Percentiles rank a stretch among this genome's conserved stretches.
phyloP scores from a whole-genome alignment of 805 yeast genomes.

The Cyberlindnera petersonii region DNA sequence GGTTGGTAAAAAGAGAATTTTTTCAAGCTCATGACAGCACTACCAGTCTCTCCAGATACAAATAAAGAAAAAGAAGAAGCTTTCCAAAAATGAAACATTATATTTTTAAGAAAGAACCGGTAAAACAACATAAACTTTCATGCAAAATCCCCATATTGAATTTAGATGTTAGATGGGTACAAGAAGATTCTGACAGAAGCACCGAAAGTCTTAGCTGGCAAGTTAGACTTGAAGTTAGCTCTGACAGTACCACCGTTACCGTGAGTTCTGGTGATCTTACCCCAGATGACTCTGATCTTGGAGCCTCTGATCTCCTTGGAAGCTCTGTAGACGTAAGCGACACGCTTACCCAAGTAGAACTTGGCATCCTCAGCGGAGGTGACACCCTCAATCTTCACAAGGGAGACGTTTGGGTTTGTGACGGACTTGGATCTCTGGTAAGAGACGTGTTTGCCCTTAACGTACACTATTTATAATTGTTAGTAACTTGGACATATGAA shows the following conservation, averaged over 20 bases:
- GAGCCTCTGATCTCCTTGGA: conserved; percentile 97
- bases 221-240: conserved; percentile 98
- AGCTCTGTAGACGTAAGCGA: conserved; percentile 99
- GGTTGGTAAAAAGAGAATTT: too few relatives aligned
- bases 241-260: conserved; percentile 98
- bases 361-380: conserved; percentile 87
- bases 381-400: conserved; percentile 97
- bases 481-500: conserved; percentile 18
- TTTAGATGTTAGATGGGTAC: conserved; percentile 99
- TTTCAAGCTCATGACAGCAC: too few relatives aligned
- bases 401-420: conserved; percentile 96
- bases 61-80: background rate
- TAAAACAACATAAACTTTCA: conserved; percentile 19
- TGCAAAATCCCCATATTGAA: conserved; percentile 12
- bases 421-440: conserved; percentile 99
- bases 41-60: background rate
- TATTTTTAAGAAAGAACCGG: conserved; percentile 18
- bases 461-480: conserved; percentile 73
- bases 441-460: conserved; percentile 99
- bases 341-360: conserved; percentile 99
- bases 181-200: conserved; percentile 99
- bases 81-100: conserved; percentile 16
- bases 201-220: conserved; percentile 99
- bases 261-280: conserved; percentile 98
- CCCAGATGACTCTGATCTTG: conserved; percentile 99